Evolutionary conservation across 805 yeast genomes (phyloP), one percentile per base, ranked within the genome.

Genomic region (Candida pseudofarinosa): DNA sequence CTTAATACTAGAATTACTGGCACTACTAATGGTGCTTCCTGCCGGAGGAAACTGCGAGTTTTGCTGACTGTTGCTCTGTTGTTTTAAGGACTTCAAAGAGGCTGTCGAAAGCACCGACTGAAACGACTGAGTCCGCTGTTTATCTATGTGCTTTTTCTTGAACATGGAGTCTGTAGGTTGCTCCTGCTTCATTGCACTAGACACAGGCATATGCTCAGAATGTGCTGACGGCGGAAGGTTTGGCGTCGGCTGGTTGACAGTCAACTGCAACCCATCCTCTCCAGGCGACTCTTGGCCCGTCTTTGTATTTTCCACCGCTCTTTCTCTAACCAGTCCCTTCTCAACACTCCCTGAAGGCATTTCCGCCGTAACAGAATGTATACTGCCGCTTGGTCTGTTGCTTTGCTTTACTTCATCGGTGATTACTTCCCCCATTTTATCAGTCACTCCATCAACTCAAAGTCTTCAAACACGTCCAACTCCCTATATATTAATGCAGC

Each of bases 71-170:
- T 19, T 37, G 42, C 23, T 17, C 35, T 58, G 66, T 38, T 63
- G 68, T 41, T 62, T 65, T 33, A 70, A 51, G 30, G 69, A 62
- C 46, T 66, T 67, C 37, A 70, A 54, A 3, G 74, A 69, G 3
- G 73, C 75, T 4, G 73, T 63, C 28, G 73, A 68, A 33, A 71
- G 59, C 19, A 71, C 76, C 34, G 69, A 63, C 48, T 71, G 76
- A 46, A 69, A 65, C 39, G 71, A 67, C 50, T 69, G 74, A 1
- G 74, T 63, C 30, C 76, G 56, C 13, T 65, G 54, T 34, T 60
- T 59, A 33, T 52, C 55, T 19, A 68, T 60, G 42, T 66, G 67
- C 44, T 67, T 65, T 56, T 70, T 71, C 42, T 63, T 63, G 57
- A 71, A 71, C 40, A 50, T 47, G 34, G 65, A 49, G 30, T 54